Conservation (phyloP, 2,329 filamentous ascomycete genomes). For the Chalaropsis thielavioides region DNA sequence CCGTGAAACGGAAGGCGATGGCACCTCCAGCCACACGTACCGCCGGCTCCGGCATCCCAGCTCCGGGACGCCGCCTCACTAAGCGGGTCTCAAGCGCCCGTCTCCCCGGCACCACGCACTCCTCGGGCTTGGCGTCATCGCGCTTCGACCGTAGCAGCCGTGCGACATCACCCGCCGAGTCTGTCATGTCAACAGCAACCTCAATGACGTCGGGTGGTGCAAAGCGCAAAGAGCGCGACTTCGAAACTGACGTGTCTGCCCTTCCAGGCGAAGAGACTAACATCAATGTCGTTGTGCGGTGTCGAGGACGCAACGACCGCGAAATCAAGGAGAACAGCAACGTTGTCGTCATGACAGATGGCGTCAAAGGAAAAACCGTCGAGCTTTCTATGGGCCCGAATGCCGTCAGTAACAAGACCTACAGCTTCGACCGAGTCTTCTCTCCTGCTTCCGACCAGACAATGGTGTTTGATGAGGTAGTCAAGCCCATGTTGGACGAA, state of each 20-base stretch:
- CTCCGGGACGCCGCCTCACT: slow-evolving; percentile 14
- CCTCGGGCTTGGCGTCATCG: background rate
- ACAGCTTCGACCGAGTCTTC: slow-evolving; percentile 94
- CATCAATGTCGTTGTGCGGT: slow-evolving; percentile 93
- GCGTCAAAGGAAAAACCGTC: slow-evolving; percentile 71
- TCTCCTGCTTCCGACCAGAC: slow-evolving; percentile 86
- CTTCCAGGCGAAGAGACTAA: slow-evolving; percentile 69
- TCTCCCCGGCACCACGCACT: background rate
- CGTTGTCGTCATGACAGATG: slow-evolving; percentile 76
- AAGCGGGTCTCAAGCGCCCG: slow-evolving; percentile 15
- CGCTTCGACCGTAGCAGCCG: slow-evolving; percentile 21
- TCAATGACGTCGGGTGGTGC: slow-evolving; percentile 35
- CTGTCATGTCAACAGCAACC: slow-evolving; percentile 38
- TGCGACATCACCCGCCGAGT: slow-evolving; percentile 56
- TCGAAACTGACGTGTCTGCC: slow-evolving; percentile 43
- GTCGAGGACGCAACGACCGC: slow-evolving; percentile 79
- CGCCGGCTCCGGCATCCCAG: slow-evolving; percentile 9
- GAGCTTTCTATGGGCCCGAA: slow-evolving; percentile 86
- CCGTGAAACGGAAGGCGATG: slow-evolving; percentile 15
- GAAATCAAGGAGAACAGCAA: slow-evolving; percentile 91
- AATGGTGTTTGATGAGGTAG: slow-evolving; percentile 91
- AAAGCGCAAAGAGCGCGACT: slow-evolving; percentile 82
- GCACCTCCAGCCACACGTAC: slow-evolving; percentile 6
- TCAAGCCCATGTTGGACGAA: slow-evolving; percentile 83
- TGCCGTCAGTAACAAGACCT: slow-evolving; percentile 87